A percentile compares a stretch with the other conserved stretches of the same genome.
Conservation (phyloP, 805 yeast genomes). For the Starmerella apis region DNA sequence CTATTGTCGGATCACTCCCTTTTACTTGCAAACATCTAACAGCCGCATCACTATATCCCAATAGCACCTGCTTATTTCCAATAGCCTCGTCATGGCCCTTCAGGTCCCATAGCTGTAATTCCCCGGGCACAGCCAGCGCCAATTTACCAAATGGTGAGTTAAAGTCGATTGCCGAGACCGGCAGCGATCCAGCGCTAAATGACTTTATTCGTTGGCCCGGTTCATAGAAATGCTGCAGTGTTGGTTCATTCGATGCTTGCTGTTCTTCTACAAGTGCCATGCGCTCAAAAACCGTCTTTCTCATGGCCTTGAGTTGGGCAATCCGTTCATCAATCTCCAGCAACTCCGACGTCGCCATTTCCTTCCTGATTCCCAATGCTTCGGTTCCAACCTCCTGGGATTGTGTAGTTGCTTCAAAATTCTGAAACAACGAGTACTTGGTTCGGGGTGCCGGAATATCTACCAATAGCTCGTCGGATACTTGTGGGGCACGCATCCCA, state of each 20-base stretch:
- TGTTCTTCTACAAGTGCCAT: constrained; percentile 52
- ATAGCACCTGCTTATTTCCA: not conserved
- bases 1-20: constrained; percentile 16
- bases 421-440: constrained; percentile 53
- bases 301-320: constrained; percentile 40
- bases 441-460: constrained; percentile 40
- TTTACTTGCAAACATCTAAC: constrained; percentile 8
- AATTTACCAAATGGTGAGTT: constrained; percentile 65
- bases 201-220: constrained; percentile 47
- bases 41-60: not conserved
- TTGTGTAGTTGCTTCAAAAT: constrained; percentile 42
- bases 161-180: constrained; percentile 52
- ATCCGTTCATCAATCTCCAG: constrained; percentile 52
- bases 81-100: constrained; percentile 9
- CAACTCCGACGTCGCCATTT: constrained; percentile 53
- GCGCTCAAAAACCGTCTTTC: constrained; percentile 47
- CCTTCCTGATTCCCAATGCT: constrained; percentile 47
- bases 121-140: constrained; percentile 69
- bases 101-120: constrained; percentile 34
- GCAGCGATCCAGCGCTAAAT: constrained; percentile 39
- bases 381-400: constrained; percentile 37
- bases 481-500: constrained; percentile 39
- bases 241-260: constrained; percentile 41
- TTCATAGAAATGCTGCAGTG: constrained; percentile 52
- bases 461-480: constrained; percentile 48